These are phyloP conservation scores for Clarireedia monteithiana DNA, from an alignment of 2,329 filamentous ascomycete species.

Conservation along the genomic window DNA sequence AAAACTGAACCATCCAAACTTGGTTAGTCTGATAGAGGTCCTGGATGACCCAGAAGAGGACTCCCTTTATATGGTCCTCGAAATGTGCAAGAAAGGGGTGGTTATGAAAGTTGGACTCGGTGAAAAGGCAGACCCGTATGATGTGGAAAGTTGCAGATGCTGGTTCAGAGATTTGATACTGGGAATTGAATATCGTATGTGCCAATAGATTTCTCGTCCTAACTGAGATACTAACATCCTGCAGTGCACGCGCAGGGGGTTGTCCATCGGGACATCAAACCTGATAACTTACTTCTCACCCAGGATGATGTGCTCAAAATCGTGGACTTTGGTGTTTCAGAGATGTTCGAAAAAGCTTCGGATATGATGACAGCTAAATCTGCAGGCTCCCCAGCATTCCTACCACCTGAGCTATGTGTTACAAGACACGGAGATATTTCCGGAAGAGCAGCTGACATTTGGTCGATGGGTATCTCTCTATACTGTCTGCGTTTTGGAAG, in stretches of 20 bases:
- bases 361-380: conserved; percentile 91
- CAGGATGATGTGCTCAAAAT: conserved; percentile 92
- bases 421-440: conserved; percentile 80
- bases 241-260: conserved; percentile 87
- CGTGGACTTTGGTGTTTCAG: conserved; percentile 97
- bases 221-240: conserved; percentile 14
- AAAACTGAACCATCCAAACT: conserved; percentile 87
- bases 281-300: conserved; percentile 87
- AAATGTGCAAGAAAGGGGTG: conserved; percentile 98
- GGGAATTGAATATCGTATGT: conserved; percentile 84
- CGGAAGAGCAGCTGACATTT: conserved; percentile 86
- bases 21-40: conserved; percentile 91
- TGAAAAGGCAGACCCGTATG: conserved; percentile 73
- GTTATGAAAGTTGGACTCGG: conserved; percentile 94
- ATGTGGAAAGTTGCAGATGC: conserved; percentile 70
- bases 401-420: conserved; percentile 87
- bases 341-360: conserved; percentile 88
- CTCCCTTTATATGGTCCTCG: conserved; percentile 95
- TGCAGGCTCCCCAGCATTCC: conserved; percentile 88
- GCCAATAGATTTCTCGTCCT: background rate
- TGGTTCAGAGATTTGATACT: conserved; percentile 95
- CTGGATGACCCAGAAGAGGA: conserved; percentile 93
- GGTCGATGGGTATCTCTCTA: conserved; percentile 95
- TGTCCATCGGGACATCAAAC: conserved; percentile 95
- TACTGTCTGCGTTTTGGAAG: conserved; percentile 86